phyloP scores from a whole-genome alignment of 2,329 filamentous ascomycete genomes.

The Elsinoe necatrix region DNA sequence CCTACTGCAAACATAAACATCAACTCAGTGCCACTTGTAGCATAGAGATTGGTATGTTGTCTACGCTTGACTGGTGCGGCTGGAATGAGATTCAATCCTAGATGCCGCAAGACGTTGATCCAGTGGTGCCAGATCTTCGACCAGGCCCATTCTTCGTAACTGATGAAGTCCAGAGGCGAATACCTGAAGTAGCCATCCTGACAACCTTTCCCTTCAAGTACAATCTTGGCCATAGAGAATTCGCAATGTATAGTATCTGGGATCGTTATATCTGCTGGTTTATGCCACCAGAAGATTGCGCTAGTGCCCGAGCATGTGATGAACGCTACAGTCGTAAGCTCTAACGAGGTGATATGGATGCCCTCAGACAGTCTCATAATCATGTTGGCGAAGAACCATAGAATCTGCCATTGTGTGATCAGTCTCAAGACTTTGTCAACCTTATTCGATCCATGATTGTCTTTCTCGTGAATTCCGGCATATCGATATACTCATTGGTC shows the following conservation, averaged over 20 bases:
- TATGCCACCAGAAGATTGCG: slow-evolving; percentile 9
- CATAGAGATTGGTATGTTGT: background rate
- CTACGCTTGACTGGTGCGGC: background rate
- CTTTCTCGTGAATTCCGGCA: slow-evolving; percentile 6
- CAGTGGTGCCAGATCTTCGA: slow-evolving; percentile 2
- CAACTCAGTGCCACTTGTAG: background rate
- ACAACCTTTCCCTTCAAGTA: background rate
- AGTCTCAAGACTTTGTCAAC: slow-evolving; percentile 9
- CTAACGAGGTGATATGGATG: slow-evolving; percentile 15
- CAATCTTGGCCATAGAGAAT: background rate
- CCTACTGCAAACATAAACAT: slow-evolving; percentile 21
- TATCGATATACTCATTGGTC: background rate
- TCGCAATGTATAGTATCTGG: background rate
- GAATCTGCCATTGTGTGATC: slow-evolving; percentile 13
- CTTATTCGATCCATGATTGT: slow-evolving; percentile 17
- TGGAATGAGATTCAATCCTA: background rate
- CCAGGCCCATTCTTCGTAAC: slow-evolving; percentile 6
- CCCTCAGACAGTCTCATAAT: slow-evolving; percentile 1
- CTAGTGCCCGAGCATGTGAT: slow-evolving; percentile 14
- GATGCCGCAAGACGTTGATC: slow-evolving; percentile 6
- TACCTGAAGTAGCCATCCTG: background rate
- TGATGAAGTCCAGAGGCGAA: slow-evolving; percentile 12
- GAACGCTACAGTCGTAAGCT: slow-evolving; percentile 17
- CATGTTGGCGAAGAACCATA: slow-evolving; percentile 15
- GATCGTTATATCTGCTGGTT: slow-evolving; percentile 13